These are phyloP conservation scores for Magnaporthiopsis rhizophila DNA, from an alignment of 2,329 filamentous ascomycete genomes.

Conservation along the genomic window DNA sequence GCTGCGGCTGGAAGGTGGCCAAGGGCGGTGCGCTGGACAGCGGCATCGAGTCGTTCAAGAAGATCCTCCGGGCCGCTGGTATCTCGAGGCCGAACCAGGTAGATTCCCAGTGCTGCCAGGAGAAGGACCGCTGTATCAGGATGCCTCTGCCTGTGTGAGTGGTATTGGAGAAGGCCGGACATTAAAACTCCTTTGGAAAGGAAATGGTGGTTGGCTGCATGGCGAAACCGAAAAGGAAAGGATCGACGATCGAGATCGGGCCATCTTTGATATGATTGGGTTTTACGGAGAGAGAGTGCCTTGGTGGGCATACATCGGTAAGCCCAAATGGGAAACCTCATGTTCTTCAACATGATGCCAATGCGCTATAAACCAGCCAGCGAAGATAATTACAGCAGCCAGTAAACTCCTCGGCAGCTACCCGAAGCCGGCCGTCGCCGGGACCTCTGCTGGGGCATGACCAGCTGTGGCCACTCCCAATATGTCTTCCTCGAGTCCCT, in stretches of 20 bases:
- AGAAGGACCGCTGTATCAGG: neutral
- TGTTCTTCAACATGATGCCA: neutral
- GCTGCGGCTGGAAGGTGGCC: neutral
- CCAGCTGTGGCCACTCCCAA: constrained; percentile 75
- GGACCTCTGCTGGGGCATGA: constrained; percentile 36
- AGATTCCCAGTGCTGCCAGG: neutral
- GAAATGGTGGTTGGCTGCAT: neutral
- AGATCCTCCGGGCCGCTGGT: neutral
- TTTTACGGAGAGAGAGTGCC: neutral
- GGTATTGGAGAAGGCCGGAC: neutral
- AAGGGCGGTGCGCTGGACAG: neutral
- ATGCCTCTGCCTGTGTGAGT: neutral
- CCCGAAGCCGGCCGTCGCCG: neutral
- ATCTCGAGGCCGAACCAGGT: neutral
- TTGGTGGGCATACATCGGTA: neutral
- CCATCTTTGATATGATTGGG: neutral
- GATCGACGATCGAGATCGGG: neutral
- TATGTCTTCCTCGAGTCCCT: constrained; percentile 74
- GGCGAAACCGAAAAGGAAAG: neutral
- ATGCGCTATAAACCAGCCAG: neutral
- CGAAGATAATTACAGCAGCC: neutral
- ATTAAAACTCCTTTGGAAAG: neutral
- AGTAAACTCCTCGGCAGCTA: neutral
- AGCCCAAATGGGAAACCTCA: neutral
- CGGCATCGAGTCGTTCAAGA: neutral